Percentiles rank a stretch among this genome's conserved stretches.
These are phyloP conservation scores for Evansstolkia leycettana DNA, from an alignment of 495 filamentous ascomycete species.

Conservation along the genomic window DNA sequence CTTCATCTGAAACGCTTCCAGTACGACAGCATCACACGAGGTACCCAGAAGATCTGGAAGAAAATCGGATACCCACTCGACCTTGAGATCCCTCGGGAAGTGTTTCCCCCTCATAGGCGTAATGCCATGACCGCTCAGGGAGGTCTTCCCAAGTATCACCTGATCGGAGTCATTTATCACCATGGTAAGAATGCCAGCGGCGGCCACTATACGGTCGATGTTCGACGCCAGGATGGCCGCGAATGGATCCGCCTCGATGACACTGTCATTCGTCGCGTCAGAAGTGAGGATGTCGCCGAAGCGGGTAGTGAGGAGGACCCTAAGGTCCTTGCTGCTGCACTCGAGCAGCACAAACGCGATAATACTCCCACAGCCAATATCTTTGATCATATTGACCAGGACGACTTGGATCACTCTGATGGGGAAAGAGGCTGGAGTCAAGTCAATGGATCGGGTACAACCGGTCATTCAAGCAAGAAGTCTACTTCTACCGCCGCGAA, in stretches of 20 bases:
- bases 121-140: conserved; percentile 48
- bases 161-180: conserved; percentile 92
- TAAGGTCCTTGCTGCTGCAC: conserved; percentile 49
- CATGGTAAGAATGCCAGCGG: conserved; percentile 92
- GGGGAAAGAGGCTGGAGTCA: conserved; percentile 74
- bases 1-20: conserved; percentile 96
- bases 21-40: conserved; percentile 71
- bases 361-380: conserved; percentile 47
- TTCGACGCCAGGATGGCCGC: conserved; percentile 79
- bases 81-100: conserved; percentile 84
- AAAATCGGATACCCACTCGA: conserved; percentile 91
- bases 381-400: conserved; percentile 56
- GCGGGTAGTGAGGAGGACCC: conserved; percentile 70
- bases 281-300: conserved; percentile 84
- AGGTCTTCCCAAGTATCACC: conserved; percentile 64
- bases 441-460: conserved; percentile 49
- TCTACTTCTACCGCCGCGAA: conserved; percentile 55
- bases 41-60: conserved; percentile 98
- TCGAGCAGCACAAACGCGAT: conserved; percentile 53
- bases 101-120: conserved; percentile 68
- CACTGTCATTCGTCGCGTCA: conserved; percentile 74
- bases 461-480: conserved; percentile 41
- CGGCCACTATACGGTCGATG: conserved; percentile 95
- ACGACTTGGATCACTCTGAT: conserved; percentile 44
- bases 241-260: conserved; percentile 97